Evolutionary conservation across 805 yeast species (phyloP).

Genomic region (Hemisphaericaspora nanyangensis): DNA sequence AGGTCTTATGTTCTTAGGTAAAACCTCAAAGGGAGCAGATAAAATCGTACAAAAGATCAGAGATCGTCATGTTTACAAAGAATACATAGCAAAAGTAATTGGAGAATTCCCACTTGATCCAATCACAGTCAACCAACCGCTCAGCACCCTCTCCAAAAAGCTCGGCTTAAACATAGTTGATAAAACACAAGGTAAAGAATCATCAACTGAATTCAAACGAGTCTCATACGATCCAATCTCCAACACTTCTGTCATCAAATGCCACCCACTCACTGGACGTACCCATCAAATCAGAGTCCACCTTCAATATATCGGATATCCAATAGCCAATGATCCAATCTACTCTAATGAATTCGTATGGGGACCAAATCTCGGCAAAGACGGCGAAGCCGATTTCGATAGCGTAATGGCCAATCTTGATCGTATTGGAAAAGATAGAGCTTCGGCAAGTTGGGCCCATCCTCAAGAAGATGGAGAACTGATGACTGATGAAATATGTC

Average conservation of each 20-base stretch:
- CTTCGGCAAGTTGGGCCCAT: slow-evolving; percentile 67
- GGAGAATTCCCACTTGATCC: slow-evolving; percentile 73
- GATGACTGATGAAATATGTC: slow-evolving; percentile 56
- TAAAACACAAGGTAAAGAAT: slow-evolving; percentile 56
- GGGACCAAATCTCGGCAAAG: slow-evolving; percentile 73
- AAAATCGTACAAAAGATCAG: slow-evolving; percentile 65
- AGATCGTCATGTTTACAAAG: slow-evolving; percentile 71
- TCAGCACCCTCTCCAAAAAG: slow-evolving; percentile 70
- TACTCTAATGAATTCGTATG: slow-evolving; percentile 77
- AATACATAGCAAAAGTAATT: slow-evolving; percentile 81
- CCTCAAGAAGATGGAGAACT: slow-evolving; percentile 64
- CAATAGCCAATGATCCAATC: slow-evolving; percentile 58
- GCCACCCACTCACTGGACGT: slow-evolving; percentile 87
- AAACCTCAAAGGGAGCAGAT: slow-evolving; percentile 75
- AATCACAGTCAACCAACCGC: slow-evolving; percentile 60
- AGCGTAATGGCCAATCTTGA: slow-evolving; percentile 50
- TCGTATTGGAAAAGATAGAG: slow-evolving; percentile 63
- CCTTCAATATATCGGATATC: slow-evolving; percentile 63
- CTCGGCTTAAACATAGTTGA: slow-evolving; percentile 59
- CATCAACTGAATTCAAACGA: slow-evolving; percentile 66
- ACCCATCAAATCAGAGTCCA: slow-evolving; percentile 96
- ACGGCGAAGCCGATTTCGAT: slow-evolving; percentile 47
- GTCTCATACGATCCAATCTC: slow-evolving; percentile 60
- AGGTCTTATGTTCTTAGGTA: slow-evolving; percentile 90
- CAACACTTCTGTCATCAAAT: slow-evolving; percentile 65